Conservation (phyloP, 352 stramenopile genomes). For the Peronospora destructor region DNA sequence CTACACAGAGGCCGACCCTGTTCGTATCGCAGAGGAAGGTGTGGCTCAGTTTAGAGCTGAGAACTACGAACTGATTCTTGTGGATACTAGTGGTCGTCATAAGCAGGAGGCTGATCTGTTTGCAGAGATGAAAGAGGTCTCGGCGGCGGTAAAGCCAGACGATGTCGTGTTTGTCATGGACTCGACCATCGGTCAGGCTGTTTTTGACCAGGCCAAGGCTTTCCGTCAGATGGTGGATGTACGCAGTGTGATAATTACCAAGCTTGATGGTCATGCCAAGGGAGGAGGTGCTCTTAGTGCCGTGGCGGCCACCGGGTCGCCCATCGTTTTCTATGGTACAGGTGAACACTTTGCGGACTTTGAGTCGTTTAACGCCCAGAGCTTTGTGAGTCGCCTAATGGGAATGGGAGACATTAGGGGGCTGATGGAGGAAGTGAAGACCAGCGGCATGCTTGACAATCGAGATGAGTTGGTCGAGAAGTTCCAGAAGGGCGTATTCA, state of each 20-base stretch:
- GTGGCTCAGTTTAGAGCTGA: conserved; percentile 95
- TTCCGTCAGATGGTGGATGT: conserved; percentile 96
- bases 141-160: conserved; percentile 91
- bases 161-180: conserved; percentile 99
- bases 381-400: conserved; percentile 97
- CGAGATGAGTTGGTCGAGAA: conserved; percentile 95
- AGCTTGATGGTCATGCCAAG: conserved; percentile 99
- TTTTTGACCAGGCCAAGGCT: conserved; percentile 93
- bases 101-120: conserved; percentile 97
- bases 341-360: conserved; percentile 98
- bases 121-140: conserved; percentile 98
- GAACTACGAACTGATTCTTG: conserved; percentile 98
- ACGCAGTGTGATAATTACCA: conserved; percentile 98
- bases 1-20: conserved; percentile 97
- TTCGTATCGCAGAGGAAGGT: conserved; percentile 96
- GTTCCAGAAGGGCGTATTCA: conserved; percentile 95
- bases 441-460: conserved; percentile 85
- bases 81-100: conserved; percentile 98
- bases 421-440: conserved; percentile 92
- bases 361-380: conserved; percentile 95
- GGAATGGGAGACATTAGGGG: conserved; percentile 97
- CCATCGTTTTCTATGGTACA: conserved; percentile 98
- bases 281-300: conserved; percentile 96
- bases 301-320: conserved; percentile 94
- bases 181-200: conserved; percentile 97